Percentiles rank a stretch among this genome's conserved stretches.
Conservation (phyloP, 2,329 filamentous ascomycete genomes). For the Hypoxylon sp. region DNA sequence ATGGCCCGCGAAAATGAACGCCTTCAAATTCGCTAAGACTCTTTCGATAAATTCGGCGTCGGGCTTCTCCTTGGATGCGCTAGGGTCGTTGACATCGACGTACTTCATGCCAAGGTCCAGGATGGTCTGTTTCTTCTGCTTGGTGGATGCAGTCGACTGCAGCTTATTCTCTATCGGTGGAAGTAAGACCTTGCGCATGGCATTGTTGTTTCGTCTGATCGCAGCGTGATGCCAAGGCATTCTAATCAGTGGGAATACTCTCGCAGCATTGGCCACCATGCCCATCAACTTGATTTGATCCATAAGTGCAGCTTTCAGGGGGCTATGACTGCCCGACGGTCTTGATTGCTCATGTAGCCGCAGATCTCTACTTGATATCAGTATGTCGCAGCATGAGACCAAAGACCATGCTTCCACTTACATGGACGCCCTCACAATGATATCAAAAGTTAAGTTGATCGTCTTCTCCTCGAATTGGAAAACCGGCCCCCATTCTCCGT, state of each 20-base stretch:
- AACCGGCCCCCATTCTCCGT: slow-evolving; percentile 52
- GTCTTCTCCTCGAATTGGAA: slow-evolving; percentile 56
- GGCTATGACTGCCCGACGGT: slow-evolving; percentile 43
- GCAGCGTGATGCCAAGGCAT: slow-evolving; percentile 47
- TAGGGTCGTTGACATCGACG: slow-evolving; percentile 47
- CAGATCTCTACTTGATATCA: slow-evolving; percentile 45
- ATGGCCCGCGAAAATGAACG: slow-evolving; percentile 58
- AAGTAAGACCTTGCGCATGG: slow-evolving; percentile 47
- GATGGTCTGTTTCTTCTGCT: slow-evolving; percentile 50
- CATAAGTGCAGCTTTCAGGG: slow-evolving; percentile 47
- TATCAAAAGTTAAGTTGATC: slow-evolving; percentile 59
- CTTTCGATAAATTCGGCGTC: slow-evolving; percentile 50
- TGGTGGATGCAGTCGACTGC: slow-evolving; percentile 29
- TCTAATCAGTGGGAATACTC: slow-evolving; percentile 36
- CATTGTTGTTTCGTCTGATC: slow-evolving; percentile 48
- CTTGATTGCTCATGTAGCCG: slow-evolving; percentile 49
- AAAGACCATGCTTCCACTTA: slow-evolving; percentile 39
- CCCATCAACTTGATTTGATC: slow-evolving; percentile 46
- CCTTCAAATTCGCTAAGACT: slow-evolving; percentile 55
- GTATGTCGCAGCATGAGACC: background rate
- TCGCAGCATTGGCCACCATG: slow-evolving; percentile 38
- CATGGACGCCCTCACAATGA: slow-evolving; percentile 58
- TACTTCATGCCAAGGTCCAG: slow-evolving; percentile 50
- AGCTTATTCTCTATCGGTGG: slow-evolving; percentile 49
- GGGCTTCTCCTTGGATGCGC: slow-evolving; percentile 41